Conservation (phyloP, 805 yeast genomes). For the Yarrowia sp. region DNA sequence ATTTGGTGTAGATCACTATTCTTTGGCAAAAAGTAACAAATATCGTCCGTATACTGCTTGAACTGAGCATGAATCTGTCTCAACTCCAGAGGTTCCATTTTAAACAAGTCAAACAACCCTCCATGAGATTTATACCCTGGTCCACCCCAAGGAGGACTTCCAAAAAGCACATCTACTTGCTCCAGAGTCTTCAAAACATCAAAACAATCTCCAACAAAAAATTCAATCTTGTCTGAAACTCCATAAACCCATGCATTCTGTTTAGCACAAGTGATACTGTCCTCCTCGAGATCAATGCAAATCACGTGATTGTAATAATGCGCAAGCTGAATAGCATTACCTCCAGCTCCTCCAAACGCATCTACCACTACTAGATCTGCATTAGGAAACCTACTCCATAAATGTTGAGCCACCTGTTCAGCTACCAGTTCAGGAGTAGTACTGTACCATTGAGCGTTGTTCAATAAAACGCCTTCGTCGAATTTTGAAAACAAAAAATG, state of each 20-base stretch:
- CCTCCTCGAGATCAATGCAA: constrained; percentile 35
- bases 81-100: constrained; percentile 26
- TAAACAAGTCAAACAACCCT: constrained; percentile 29
- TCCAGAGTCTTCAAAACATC: constrained; percentile 32
- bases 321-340: constrained; percentile 74
- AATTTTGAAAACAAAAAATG: constrained; percentile 57
- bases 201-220: constrained; percentile 51
- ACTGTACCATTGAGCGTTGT: constrained; percentile 76
- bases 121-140: constrained; percentile 46
- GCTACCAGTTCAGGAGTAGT: constrained; percentile 85
- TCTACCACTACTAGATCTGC: constrained; percentile 48
- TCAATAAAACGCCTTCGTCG: constrained; percentile 67
- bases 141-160: constrained; percentile 92
- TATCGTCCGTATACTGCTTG: constrained; percentile 16
- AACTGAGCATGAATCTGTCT: constrained; percentile 29
- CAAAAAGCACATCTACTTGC: constrained; percentile 54
- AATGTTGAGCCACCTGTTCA: constrained; percentile 40
- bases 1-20: constrained; percentile 32
- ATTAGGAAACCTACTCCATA: constrained; percentile 30
- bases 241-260: constrained; percentile 67
- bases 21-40: constrained; percentile 34
- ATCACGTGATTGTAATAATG: constrained; percentile 40
- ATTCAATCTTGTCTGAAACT: constrained; percentile 50
- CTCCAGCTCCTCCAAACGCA: constrained; percentile 85
- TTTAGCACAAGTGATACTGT: constrained; percentile 33